Evolutionary conservation across 2,329 filamentous ascomycete species (phyloP), one percentile per base, ranked within the genome.

Genomic region (Herpomyces periplanetae): DNA sequence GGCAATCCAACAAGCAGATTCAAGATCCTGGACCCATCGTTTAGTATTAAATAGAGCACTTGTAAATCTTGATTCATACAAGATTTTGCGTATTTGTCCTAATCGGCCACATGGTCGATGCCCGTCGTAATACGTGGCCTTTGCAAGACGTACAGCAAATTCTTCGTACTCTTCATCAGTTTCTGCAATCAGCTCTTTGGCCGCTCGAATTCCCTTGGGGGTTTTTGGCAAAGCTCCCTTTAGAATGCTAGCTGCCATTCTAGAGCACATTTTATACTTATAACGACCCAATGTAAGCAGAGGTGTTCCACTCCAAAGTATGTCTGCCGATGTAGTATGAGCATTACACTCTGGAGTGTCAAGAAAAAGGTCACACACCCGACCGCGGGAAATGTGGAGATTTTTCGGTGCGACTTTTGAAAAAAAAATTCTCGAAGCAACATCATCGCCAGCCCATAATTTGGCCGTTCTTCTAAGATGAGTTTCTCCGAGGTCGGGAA

Each of bases 301-400:
- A 3, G 80, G 80, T 1, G 80, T 91, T 28, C 73, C 84, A 20
- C 66, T 84, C 80, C 80, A 96, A 4, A 96, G 46, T 1, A 91
- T 63, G 32, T 96, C 80, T 6, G 80, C 84, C 2, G 80, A 80
- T 2, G 80, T 96, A 1, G 80, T 96, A 37, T 96, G 80, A 2
- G 73, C 80, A 33, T 96, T 96, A 40, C 80, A 96, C 38, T 96
- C 80, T 1, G 80, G 73, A 0, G 80, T 96, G 38, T 96, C 80
- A 7, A 96, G 52, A 34, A 96, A 91, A 4, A 96, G 45, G 39
- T 96, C 80, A 34, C 75, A 75, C 11, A 96, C 56, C 10, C 73
- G 57, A 4, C 80, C 80, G 13, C 80, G 60, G 4, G 68, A 62
- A 27, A 96, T 96, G 37, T 96, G 80, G 27, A 73, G 57, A 27